Base-by-base conservation (phyloP, 2,329 filamentous ascomycete species). In the Xylaria polymorpha region DNA sequence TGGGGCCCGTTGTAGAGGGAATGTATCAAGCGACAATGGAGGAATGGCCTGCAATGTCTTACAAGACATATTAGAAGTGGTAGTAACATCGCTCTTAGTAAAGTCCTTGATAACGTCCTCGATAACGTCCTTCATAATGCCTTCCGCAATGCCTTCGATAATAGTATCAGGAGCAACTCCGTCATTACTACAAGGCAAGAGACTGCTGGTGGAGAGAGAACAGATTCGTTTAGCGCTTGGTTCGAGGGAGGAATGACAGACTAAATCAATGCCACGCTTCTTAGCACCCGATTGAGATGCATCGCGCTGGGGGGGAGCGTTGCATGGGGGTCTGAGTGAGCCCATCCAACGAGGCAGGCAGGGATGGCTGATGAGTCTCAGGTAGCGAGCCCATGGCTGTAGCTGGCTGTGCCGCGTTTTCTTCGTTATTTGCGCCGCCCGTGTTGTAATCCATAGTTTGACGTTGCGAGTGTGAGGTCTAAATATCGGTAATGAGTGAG, bases 181-280 rank as follows among this genome's bases (percentile, higher is more conserved):
- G 9, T 53, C 15, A 15, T 12, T 10, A 15, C n/a, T 10, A n/a
- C 9, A 8, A 53, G 15, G 15, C n/a, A n/a, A 8, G 41, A 6
- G 53, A 22, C n/a, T n/a, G 3, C 5, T 8, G 6, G 50, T 22
- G 12, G 61, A 43, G 8, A 39, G 22, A 37, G 48, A 51, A 20
- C 61, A 22, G 18, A 12, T 15, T 14, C 57, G 50, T 25, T 68
- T 68, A 0, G 15, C 7, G 6, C n/a, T n/a, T 18, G 5, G 48
- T 2, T 18, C 14, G 1, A 20, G 32, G 3, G 61, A 43, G 18
- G 14, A 20, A 44, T 50, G 43, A 22, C 61, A 65, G 22, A 32
- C 35, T 9, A n/a, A 55, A 32, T 61, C 41, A n/a, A 65, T 61
- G 9, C 56, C 22, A 43, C 61, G 32, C 53, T 56, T 39, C 5